phyloP scores from a whole-genome alignment of 176 grass and related monocot genomes.

The Avena sativa region DNA sequence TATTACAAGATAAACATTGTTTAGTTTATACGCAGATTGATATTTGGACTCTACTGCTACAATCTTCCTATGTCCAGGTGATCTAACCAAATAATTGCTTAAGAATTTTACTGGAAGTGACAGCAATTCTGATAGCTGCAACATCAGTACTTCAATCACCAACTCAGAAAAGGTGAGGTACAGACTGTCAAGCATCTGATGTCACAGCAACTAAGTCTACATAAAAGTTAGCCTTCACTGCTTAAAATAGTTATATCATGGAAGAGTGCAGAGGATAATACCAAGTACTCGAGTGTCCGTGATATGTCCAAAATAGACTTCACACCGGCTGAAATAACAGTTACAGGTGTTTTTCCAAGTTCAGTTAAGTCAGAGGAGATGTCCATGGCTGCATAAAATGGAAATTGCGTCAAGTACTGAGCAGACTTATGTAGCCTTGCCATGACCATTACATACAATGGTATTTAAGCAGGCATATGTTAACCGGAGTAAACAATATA shows the following conservation, averaged over 20 bases:
- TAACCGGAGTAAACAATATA: neutral
- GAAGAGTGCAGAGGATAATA: conserved; percentile 36
- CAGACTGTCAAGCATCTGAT: neutral
- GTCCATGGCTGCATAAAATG: conserved; percentile 81
- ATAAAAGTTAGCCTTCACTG: neutral
- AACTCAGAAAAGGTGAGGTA: neutral
- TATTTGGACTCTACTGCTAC: neutral
- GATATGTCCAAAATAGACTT: conserved; percentile 99
- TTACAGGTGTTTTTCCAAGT: conserved; percentile 86
- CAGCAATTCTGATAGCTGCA: neutral
- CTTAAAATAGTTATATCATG: conserved; percentile 17
- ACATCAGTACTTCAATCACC: neutral
- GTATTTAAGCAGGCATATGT: neutral
- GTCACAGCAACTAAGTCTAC: conserved; percentile 10
- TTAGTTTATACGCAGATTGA: neutral
- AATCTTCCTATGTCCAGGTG: neutral
- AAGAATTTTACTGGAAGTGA: neutral
- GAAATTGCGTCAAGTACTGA: neutral
- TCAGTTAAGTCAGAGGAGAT: conserved; percentile 95
- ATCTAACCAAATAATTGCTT: conserved; percentile 10
- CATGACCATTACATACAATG: conserved; percentile 1
- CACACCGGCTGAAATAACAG: conserved; percentile 88
- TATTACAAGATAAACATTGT: neutral
- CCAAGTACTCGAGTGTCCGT: conserved; percentile 89
- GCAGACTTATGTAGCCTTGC: neutral